Evolutionary conservation across 768 basidiomycete genomes (phyloP).

Genomic region (Panellus pusillus): DNA sequence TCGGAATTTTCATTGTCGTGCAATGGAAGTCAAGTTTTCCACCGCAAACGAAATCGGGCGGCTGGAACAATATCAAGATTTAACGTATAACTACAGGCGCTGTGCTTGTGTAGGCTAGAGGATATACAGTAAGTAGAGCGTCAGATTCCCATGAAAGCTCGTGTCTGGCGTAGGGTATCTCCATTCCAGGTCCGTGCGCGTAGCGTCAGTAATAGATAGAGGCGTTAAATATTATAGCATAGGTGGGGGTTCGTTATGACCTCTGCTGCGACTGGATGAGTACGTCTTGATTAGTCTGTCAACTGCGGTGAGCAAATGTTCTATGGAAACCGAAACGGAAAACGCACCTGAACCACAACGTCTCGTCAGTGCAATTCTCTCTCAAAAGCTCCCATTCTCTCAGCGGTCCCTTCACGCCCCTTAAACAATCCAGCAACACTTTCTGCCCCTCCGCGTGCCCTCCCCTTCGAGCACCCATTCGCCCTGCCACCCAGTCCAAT

Average conservation of each 20-base stretch:
- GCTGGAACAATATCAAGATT: no score
- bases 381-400: constrained; percentile 56
- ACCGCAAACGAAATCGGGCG: no score
- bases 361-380: constrained; percentile 59
- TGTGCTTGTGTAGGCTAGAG: no score
- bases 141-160: no score
- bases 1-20: not conserved
- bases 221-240: not conserved
- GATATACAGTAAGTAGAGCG: no score
- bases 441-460: constrained; percentile 69
- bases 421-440: constrained; percentile 54
- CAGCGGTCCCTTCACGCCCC: constrained; percentile 31
- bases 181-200: no score
- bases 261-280: constrained; percentile 5
- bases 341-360: constrained; percentile 64
- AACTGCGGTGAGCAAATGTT: not conserved
- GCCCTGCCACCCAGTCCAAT: constrained; percentile 52
- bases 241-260: not conserved
- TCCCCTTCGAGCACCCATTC: constrained; percentile 83
- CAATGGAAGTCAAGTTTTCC: not conserved
- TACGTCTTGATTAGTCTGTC: constrained; percentile 19
- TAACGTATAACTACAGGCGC: no score
- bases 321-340: constrained; percentile 1
- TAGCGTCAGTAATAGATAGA: not conserved
- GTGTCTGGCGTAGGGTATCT: no score